These are phyloP conservation scores for Hymenoscyphus albidus DNA, from an alignment of 2,329 filamentous ascomycete genomes.

Conservation along the genomic window DNA sequence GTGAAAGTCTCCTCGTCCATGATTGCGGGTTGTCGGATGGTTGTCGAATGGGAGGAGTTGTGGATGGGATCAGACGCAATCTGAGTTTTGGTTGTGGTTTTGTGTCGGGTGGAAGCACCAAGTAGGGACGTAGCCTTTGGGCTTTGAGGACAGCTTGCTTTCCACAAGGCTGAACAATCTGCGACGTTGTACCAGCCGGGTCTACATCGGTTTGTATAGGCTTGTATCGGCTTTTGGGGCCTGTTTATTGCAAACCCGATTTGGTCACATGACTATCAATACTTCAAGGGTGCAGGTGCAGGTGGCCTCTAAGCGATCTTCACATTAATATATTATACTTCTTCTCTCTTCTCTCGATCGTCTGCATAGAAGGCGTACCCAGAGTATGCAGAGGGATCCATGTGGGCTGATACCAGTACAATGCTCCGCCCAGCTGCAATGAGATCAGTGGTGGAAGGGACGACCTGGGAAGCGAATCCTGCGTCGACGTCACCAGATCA, in stretches of 20 bases:
- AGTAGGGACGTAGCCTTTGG: too few relatives aligned
- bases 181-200: background rate
- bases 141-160: background rate
- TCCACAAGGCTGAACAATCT: slow-evolving; percentile 6
- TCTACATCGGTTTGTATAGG: background rate
- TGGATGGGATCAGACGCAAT: background rate
- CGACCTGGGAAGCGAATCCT: background rate
- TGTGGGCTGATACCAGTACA: background rate
- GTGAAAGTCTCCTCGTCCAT: slow-evolving; percentile 74
- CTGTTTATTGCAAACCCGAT: too few relatives aligned
- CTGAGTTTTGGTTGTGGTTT: slow-evolving; percentile 1
- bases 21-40: background rate
- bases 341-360: background rate
- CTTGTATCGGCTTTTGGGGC: background rate
- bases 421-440: background rate
- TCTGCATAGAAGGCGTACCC: background rate
- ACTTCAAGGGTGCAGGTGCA: background rate
- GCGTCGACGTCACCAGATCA: background rate
- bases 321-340: background rate
- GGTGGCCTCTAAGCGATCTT: background rate
- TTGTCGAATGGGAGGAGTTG: background rate
- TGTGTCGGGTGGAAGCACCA: background rate
- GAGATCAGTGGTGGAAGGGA: background rate
- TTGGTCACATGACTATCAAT: too few relatives aligned
- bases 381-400: background rate